Evolutionary conservation across 2,329 filamentous ascomycete genomes (phyloP), one percentile per base, ranked within the genome.

Genomic region (Grosmannia clavigera): DNA sequence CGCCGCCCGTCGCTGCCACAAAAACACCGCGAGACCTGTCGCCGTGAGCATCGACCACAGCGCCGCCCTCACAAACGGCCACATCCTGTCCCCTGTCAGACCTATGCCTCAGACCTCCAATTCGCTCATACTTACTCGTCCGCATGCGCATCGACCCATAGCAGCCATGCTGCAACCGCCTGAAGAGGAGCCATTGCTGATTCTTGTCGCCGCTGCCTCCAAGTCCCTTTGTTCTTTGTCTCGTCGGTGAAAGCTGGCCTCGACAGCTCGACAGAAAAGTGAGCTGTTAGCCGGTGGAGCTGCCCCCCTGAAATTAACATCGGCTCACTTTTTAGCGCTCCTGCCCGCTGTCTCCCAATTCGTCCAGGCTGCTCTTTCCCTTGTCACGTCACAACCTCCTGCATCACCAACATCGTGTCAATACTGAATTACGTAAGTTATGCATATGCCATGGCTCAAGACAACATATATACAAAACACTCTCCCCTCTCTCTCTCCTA

Each of bases 1-100:
- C 19, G 35, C 53, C 29, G 29, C 55, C 9, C n/a, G 69, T 53
- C 71, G 61, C 51, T 67, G 53, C 53, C 74, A 62, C n/a, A 65
- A 60, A 53, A 65, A 58, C 35, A 65, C 40, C 14, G 56, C 50
- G 10, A 58, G 38, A 3, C 58, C 60, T 5, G 10, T 59, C 16
- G 55, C 54, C 4, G 59, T 60, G 3, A 60, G 33, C 27, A 58
- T 50, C 3, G 60, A 55, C 63, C 63, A 65, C 19, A 56, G 11
- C 53, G 54, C 50, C 6, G 64, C 55, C 33, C 16, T 14, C 46
- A 59, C 19, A 7, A 63, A 51, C 29, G 38, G 50, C 55, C 55
- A 43, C 5, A 55, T 14, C 51, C 51, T 55, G 51, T 33, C 22
- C 12, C 6, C 3, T 43, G 50, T 48, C 46, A 48, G 27, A 14